Conservation (phyloP, 768 basidiomycete species). For the Hypholoma sublateritium region DNA sequence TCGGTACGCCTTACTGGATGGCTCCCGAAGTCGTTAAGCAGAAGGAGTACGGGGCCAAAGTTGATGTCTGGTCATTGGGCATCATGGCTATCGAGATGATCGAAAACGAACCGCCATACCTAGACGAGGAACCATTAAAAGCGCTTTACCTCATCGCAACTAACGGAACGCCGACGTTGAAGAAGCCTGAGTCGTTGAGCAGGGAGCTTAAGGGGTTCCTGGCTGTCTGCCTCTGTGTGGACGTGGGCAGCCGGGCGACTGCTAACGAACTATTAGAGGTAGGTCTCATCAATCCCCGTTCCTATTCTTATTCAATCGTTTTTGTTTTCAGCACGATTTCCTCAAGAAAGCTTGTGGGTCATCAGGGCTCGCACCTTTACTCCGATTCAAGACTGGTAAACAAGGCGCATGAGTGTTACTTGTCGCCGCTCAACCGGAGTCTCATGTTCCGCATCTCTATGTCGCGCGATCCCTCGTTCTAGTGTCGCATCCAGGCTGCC, state of each 20-base stretch:
- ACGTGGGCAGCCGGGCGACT: constrained; percentile 90
- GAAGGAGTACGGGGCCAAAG: constrained; percentile 95
- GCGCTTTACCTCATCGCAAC: constrained; percentile 96
- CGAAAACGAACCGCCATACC: constrained; percentile 94
- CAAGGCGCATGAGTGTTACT: constrained; percentile 38
- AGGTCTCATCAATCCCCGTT: constrained; percentile 25
- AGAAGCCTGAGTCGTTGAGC: constrained; percentile 91
- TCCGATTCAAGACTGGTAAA: constrained; percentile 76
- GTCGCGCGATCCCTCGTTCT: background rate
- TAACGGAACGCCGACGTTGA: constrained; percentile 96
- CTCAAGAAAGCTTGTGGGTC: constrained; percentile 84
- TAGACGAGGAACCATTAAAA: constrained; percentile 94
- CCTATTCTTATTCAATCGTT: constrained; percentile 8
- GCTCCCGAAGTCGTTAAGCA: constrained; percentile 98
- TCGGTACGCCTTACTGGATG: constrained; percentile 99
- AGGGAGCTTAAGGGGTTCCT: constrained; percentile 94
- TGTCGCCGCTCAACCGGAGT: background rate
- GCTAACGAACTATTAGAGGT: constrained; percentile 85
- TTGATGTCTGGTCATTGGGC: constrained; percentile 95
- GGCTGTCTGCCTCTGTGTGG: constrained; percentile 97
- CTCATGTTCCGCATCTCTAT: background rate
- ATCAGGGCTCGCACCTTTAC: constrained; percentile 79
- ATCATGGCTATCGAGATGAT: constrained; percentile 99
- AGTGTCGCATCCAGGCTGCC: background rate
- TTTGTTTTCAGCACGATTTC: constrained; percentile 79